A percentile compares a stretch with the other conserved stretches of the same genome.
phyloP scores from a whole-genome alignment of 148 eudicot genomes.

The Persicaria maculosa region DNA sequence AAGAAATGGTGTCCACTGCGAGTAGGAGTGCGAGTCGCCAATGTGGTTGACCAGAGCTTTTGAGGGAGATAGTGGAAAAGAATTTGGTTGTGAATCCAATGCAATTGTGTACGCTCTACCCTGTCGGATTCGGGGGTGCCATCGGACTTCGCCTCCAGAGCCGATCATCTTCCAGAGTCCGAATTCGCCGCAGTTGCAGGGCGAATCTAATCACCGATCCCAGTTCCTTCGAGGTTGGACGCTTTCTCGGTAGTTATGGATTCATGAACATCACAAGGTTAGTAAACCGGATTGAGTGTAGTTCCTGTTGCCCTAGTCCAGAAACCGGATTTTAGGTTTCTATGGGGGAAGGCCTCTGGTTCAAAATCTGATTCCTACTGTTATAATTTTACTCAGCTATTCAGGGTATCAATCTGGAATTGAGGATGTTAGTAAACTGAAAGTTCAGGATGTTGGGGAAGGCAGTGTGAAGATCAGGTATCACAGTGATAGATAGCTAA shows the following conservation, averaged over 20 bases:
- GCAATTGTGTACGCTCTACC: not conserved
- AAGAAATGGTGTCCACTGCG: too few relatives aligned
- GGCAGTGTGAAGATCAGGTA: slow-evolving; percentile 45
- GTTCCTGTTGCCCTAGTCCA: not conserved
- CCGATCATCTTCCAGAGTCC: not conserved
- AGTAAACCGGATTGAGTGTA: not conserved
- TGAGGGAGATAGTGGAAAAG: too few relatives aligned
- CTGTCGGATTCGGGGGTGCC: not conserved
- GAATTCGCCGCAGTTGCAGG: slow-evolving; percentile 18
- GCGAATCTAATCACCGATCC: slow-evolving; percentile 54
- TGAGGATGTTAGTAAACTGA: slow-evolving; percentile 54
- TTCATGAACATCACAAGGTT: slow-evolving; percentile 87
- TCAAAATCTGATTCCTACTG: not conserved
- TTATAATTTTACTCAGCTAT: slow-evolving; percentile 39
- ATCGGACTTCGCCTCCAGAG: not conserved
- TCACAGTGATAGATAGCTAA: not conserved
- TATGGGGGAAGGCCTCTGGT: not conserved
- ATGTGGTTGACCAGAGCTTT: too few relatives aligned
- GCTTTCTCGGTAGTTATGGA: slow-evolving; percentile 78
- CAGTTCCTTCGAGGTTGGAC: slow-evolving; percentile 75
- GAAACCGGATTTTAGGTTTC: not conserved
- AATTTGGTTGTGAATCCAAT: not conserved
- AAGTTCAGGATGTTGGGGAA: slow-evolving; percentile 78
- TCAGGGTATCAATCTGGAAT: slow-evolving; percentile 52
- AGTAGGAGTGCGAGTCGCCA: too few relatives aligned